Base-by-base conservation (phyloP, 2,329 filamentous ascomycete species). In the Cladosporium sp. region DNA sequence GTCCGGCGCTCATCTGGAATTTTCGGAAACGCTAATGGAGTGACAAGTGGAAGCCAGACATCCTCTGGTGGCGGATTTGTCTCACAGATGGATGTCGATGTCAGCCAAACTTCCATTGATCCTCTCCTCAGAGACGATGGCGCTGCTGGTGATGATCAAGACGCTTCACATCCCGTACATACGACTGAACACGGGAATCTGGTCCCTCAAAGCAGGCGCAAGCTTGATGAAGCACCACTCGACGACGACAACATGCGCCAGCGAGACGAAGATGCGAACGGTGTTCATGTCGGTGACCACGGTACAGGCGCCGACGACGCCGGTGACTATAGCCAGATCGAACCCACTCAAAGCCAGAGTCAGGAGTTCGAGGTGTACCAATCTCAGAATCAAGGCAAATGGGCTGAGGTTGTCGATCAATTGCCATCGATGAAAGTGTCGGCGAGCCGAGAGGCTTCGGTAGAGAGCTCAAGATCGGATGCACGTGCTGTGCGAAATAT, bases 401-500 rank as follows among this genome's bases (percentile, higher is more conserved):
- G 20, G 32, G 46, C 47, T 20, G 51, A 54, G 41, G 43, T 51
- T 18, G 38, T 52, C n/a, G 32, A 48, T 16, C 35, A 16, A 18
- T 20, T 38, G n/a, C 42, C 42, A 12, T 20, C 43, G 16, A 40
- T 27, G 9, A 30, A 16, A 32, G 43, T 22, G 12, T 40, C 27
- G 9, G 27, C 30, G 20, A 38, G 50, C 33, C 43, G 51, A 35
- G 52, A 54, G 7, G 43, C 39, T 22, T 56, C 52, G 13, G 50
- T 46, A 9, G 52, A 50, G 7, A 53, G 52, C 32, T 53, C 53
- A 8, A 38, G 52, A 16, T 43, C 47, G 16, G 52, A 53, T 11
- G 41, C 53, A 32, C 52, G 46, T 6, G 33, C 33, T n/a, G 43
- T 55, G 15, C 49, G 47, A n/a, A 45, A 50, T 16, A 41, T 50